phyloP scores from a whole-genome alignment of 306 rosid genomes.

The Fagus sylvatica region DNA sequence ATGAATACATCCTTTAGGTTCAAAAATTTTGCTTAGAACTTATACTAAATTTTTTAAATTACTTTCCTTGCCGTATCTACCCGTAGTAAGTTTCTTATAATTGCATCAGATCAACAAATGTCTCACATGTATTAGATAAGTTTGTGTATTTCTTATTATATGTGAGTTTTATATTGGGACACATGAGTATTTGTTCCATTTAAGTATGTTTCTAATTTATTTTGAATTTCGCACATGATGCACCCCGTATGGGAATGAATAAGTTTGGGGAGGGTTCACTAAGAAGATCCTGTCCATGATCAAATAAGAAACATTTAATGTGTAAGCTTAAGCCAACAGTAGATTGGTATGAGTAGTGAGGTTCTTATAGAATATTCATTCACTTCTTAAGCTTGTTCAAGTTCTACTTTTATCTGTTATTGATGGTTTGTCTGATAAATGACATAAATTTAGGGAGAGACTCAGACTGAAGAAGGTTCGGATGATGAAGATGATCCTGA shows the following conservation, averaged over 20 bases:
- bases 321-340: not conserved
- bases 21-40: not conserved
- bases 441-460: too few relatives aligned
- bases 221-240: not conserved
- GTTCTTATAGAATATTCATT: not conserved
- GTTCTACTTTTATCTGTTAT: too few relatives aligned
- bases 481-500: conserved; percentile 62
- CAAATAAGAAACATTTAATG: not conserved
- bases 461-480: conserved; percentile 16
- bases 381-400: not conserved
- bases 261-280: not conserved
- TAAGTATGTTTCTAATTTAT: not conserved
- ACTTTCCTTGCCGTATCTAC: not conserved
- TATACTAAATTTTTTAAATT: not conserved
- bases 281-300: not conserved
- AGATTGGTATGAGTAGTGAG: not conserved
- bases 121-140: not conserved
- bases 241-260: not conserved
- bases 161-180: not conserved
- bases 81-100: not conserved
- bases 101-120: not conserved
- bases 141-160: not conserved
- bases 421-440: too few relatives aligned
- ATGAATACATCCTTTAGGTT: not conserved
- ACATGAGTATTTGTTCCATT: not conserved